Base-by-base conservation (phyloP, 495 filamentous ascomycete genomes). In the Penicillium crystallinum region DNA sequence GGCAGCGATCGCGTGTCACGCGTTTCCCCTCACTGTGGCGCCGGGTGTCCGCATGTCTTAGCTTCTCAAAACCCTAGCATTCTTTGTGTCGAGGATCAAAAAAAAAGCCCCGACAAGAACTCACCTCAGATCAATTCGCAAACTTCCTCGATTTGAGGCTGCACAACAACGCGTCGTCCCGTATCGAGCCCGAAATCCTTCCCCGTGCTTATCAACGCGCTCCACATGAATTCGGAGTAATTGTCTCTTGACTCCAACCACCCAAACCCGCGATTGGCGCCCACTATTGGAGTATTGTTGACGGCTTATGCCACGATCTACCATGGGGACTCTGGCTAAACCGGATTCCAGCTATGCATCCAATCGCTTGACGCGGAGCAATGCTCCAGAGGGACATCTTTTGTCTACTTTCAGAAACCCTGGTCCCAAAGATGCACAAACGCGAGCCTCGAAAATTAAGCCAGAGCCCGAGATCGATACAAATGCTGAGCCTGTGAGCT, bases 401-500 rank as follows among this genome's bases (percentile, higher is more conserved):
- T 55, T 69, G 6, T 65, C 67, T 1, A 69, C 14, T 2, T 70
- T 63, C 49, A 62, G 49, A 8, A 52, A 54, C 30, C 27, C 40
- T 3, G 18, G 39, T n/a, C 29, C 44, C 4, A 39, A 49, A 15
- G 29, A 52, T 3, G 25, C 14, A 10, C 17, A 42, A 21, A 19
- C 7, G 11, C 39, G 45, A 33, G 21, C 30, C 46, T 5, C n/a
- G n/a, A 11, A 18, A 37, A 21, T 21, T 21, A 22, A 29, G 21
- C 18, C 38, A 14, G 38, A 36, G 19, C 43, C 30, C 2, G 64
- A 67, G 25, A 54, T 57, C 5, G 58, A 52, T 11, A 66, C 56
- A 11, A 59, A 69, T 29, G 67, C 62, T 30, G 58, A 65, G 17
- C 70, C 70, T 1, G n/a, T 63, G 44, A 58, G 17, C 52, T 41